Conservation (phyloP, 768 basidiomycete species). For the Coprinopsis sp. region DNA sequence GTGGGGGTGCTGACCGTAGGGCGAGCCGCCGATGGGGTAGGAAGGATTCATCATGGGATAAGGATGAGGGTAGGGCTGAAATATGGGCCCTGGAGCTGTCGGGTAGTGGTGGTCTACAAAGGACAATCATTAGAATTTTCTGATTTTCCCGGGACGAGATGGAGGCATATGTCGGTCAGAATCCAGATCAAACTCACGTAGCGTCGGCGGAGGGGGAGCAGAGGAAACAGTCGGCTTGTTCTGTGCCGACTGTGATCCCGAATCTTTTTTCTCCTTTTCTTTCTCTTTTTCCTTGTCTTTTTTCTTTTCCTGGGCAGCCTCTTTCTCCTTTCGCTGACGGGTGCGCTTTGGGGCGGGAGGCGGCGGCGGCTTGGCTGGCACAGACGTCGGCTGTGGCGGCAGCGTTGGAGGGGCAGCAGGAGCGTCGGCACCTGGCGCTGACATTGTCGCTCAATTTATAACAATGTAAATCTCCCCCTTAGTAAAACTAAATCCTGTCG, state of each 20-base stretch:
- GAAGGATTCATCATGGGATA: constrained; percentile 67
- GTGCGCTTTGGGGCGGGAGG: constrained; percentile 33
- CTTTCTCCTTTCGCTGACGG: constrained; percentile 46
- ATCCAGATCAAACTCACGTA: constrained; percentile 23
- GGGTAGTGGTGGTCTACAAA: constrained; percentile 25
- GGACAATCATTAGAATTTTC: constrained; percentile 12
- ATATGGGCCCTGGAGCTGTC: constrained; percentile 34
- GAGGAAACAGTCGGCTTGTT: neutral
- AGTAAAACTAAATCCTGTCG: too few species aligned
- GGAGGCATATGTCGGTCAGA: too few species aligned
- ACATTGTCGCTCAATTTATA: constrained; percentile 46
- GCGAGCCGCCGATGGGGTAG: constrained; percentile 58
- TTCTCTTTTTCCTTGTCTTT: constrained; percentile 11
- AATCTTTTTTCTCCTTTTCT: constrained; percentile 7
- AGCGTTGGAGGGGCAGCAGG: constrained; percentile 36
- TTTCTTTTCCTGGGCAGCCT: constrained; percentile 19
- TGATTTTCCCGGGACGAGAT: neutral
- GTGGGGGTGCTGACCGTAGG: constrained; percentile 34
- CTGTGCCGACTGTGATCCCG: constrained; percentile 6
- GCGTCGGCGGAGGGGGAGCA: constrained; percentile 8
- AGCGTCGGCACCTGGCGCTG: constrained; percentile 43
- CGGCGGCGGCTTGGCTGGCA: constrained; percentile 40
- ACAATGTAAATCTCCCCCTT: constrained; percentile 24
- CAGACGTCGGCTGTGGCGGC: constrained; percentile 44
- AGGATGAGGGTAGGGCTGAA: constrained; percentile 52